phyloP scores from a whole-genome alignment of 352 stramenopile species.

The Globisporangium echinulatum region DNA sequence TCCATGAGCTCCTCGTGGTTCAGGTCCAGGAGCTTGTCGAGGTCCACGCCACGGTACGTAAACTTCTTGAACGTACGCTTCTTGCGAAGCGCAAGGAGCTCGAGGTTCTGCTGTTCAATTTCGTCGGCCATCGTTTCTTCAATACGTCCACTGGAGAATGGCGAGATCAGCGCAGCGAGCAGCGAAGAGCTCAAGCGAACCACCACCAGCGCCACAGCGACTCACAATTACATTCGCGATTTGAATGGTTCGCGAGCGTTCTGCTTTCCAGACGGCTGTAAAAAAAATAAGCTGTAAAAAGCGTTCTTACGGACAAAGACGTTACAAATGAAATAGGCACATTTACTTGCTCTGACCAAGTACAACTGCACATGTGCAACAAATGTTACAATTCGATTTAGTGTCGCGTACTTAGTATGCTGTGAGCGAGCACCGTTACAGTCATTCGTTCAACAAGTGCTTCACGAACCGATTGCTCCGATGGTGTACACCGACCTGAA shows the following conservation, averaged over 20 bases:
- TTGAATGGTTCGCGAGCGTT: not conserved
- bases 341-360: too few species aligned
- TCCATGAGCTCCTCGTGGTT: slow-evolving; percentile 99
- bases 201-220: not conserved
- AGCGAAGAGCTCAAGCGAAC: not conserved
- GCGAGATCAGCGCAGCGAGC: too few species aligned
- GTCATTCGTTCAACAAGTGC: too few species aligned
- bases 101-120: slow-evolving; percentile 65
- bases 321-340: too few species aligned
- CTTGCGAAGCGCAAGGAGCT: slow-evolving; percentile 96
- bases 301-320: too few species aligned
- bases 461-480: not conserved
- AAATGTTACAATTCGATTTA: too few species aligned
- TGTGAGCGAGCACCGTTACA: too few species aligned
- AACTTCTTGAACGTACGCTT: slow-evolving; percentile 99
- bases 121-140: slow-evolving; percentile 31
- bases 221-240: not conserved
- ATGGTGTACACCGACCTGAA: slow-evolving; percentile 77
- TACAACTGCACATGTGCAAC: too few species aligned
- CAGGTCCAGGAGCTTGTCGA: slow-evolving; percentile 99
- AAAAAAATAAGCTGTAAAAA: too few species aligned
- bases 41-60: slow-evolving; percentile 98
- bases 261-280: not conserved
- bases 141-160: slow-evolving; percentile 17
- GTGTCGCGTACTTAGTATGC: too few species aligned